Conservation (phyloP, 129 eudicot species). For the Apium graveolens region DNA sequence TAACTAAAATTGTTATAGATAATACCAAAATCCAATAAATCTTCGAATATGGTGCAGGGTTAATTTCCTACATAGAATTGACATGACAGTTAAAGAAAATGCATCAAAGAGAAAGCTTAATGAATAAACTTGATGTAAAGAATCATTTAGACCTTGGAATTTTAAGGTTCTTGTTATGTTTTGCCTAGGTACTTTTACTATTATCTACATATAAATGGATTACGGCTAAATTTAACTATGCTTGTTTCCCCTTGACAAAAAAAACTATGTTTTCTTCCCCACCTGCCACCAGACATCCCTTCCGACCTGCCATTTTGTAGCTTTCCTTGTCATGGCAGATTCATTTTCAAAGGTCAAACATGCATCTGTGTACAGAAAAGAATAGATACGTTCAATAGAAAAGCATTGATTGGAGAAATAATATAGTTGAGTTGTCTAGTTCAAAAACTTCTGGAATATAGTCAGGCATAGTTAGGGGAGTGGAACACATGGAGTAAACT, state of each 20-base stretch:
- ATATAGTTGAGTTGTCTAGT: not conserved
- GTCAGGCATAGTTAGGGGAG: not conserved
- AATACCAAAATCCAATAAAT: not conserved
- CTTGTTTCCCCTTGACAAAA: too few relatives aligned
- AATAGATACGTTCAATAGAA: not conserved
- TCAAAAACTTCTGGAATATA: not conserved
- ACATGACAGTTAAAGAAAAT: not conserved
- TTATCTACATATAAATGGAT: not conserved
- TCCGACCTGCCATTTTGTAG: conserved; percentile 70
- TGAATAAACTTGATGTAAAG: not conserved
- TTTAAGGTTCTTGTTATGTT: not conserved
- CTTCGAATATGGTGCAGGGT: not conserved
- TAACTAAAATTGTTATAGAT: not conserved
- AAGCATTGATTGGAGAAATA: not conserved
- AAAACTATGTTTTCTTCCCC: conserved; percentile 5
- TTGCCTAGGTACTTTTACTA: not conserved
- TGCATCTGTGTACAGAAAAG: conserved; percentile 42
- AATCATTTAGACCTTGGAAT: not conserved
- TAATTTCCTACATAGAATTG: not conserved
- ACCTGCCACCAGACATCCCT: conserved; percentile 99
- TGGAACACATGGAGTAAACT: not conserved
- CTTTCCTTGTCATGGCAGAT: conserved; percentile 80
- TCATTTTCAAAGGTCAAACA: conserved; percentile 85
- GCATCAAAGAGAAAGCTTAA: not conserved
- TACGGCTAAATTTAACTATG: not conserved